Evolutionary conservation across 345 rosid genomes (phyloP).

Genomic region (Balakata baccata): DNA sequence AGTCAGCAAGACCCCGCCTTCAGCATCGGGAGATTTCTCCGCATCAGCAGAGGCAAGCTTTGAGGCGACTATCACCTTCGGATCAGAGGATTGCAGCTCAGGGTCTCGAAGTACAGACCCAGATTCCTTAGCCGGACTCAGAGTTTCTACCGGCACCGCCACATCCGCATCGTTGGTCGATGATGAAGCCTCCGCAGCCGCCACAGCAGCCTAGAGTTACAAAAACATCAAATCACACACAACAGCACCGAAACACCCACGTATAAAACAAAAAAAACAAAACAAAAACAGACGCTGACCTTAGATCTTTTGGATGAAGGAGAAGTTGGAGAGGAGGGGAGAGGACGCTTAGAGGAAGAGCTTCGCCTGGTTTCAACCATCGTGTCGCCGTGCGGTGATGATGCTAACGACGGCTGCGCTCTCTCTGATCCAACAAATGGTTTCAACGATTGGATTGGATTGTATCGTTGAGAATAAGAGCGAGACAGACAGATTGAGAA

Average conservation of each 20-base stretch:
- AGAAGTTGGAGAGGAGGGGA: slow-evolving; percentile 41
- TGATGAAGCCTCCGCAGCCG: slow-evolving; percentile 42
- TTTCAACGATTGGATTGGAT: too few relatives aligned
- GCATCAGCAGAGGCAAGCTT: slow-evolving; percentile 39
- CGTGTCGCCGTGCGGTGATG: slow-evolving; percentile 10
- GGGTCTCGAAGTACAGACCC: slow-evolving; percentile 50
- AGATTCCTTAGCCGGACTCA: slow-evolving; percentile 46
- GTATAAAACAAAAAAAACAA: background rate
- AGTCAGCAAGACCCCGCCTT: slow-evolving; percentile 48
- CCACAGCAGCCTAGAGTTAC: slow-evolving; percentile 32
- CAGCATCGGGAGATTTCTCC: slow-evolving; percentile 46
- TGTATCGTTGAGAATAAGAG: background rate
- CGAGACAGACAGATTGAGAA: background rate
- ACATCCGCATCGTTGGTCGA: slow-evolving; percentile 41
- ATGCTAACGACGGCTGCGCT: background rate
- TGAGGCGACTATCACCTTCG: slow-evolving; percentile 38
- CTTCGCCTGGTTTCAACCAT: slow-evolving; percentile 98
- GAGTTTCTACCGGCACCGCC: slow-evolving; percentile 33
- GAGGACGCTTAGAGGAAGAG: slow-evolving; percentile 83
- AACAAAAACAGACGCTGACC: slow-evolving; percentile 30
- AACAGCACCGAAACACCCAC: background rate
- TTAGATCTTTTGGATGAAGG: slow-evolving; percentile 68
- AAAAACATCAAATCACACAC: slow-evolving; percentile 29
- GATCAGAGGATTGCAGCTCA: slow-evolving; percentile 71
- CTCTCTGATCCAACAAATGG: slow-evolving; percentile 42